Conservation (phyloP, 441 rosid species). For the Euphorbia corollata region DNA sequence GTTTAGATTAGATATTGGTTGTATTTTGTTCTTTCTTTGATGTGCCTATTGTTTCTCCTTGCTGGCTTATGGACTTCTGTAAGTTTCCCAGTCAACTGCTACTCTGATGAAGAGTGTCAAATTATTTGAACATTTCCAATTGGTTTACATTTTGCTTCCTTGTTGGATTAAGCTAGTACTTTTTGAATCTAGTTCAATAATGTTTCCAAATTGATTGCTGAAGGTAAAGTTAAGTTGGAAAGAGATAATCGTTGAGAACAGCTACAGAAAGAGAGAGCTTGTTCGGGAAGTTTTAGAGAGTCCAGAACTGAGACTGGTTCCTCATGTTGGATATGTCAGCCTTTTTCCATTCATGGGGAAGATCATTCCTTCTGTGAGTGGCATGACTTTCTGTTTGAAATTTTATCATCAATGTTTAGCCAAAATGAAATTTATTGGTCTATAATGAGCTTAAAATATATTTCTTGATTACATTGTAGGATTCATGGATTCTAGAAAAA, state of each 20-base stretch:
- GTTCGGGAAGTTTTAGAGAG: slow-evolving; percentile 60
- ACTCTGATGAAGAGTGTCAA: not conserved
- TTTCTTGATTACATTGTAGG: slow-evolving; percentile 32
- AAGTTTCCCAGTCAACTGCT: not conserved
- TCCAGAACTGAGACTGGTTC: slow-evolving; percentile 68
- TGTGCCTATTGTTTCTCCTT: not conserved
- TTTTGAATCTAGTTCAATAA: not conserved
- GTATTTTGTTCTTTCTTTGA: not conserved
- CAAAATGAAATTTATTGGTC: not conserved
- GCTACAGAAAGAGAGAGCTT: slow-evolving; percentile 57
- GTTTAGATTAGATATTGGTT: not conserved
- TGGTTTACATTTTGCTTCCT: not conserved
- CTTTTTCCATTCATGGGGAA: slow-evolving; percentile 86
- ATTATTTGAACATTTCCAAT: not conserved
- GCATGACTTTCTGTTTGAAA: slow-evolving; percentile 8
- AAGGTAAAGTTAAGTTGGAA: slow-evolving; percentile 88
- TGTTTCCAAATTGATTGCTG: slow-evolving; percentile 11
- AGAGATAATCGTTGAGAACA: slow-evolving; percentile 47
- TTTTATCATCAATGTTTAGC: not conserved
- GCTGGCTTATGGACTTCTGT: not conserved
- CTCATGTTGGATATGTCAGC: slow-evolving; percentile 91
- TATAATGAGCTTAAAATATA: not conserved
- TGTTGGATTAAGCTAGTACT: not conserved
- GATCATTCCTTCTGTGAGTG: slow-evolving; percentile 85
- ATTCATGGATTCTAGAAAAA: slow-evolving; percentile 82